Percentiles rank a stretch among this genome's conserved stretches.
Evolutionary conservation across 2,329 filamentous ascomycete genomes (phyloP).

Genomic region (Phoma herbarum): DNA sequence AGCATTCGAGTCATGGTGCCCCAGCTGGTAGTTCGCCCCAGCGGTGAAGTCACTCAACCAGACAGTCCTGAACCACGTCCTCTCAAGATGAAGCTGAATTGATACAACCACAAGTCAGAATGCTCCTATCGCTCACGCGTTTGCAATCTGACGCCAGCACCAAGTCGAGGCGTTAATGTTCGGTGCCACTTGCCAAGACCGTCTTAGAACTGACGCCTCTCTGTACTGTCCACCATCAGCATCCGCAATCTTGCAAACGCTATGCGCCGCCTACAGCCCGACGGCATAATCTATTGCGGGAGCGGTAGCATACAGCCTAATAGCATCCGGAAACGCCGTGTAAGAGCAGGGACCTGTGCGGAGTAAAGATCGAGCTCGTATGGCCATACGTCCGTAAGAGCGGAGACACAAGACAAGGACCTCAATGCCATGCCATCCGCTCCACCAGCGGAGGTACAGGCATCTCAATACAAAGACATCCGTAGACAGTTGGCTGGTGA

Average conservation of each 20-base stretch:
- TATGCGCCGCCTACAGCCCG: neutral
- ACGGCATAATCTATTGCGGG: neutral
- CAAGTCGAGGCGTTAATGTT: neutral
- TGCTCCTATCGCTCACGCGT: neutral
- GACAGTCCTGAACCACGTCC: neutral
- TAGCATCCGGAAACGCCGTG: neutral
- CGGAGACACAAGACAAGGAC: neutral
- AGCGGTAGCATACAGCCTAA: neutral
- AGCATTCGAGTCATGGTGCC: neutral
- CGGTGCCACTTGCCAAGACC: neutral
- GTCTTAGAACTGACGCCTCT: neutral
- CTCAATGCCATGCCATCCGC: neutral
- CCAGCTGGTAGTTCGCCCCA: neutral
- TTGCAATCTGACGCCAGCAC: neutral
- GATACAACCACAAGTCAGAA: neutral
- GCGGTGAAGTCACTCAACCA: neutral
- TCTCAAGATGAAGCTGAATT: neutral
- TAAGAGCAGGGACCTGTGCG: neutral
- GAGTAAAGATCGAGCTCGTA: neutral
- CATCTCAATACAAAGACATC: neutral
- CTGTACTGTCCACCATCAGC: neutral
- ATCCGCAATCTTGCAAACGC: neutral
- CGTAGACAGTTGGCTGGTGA: neutral
- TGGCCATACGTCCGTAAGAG: neutral
- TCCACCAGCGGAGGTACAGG: neutral